These are phyloP conservation scores for Eucalyptus urophylla DNA, from an alignment of 345 rosid genomes.

Conservation along the genomic window DNA sequence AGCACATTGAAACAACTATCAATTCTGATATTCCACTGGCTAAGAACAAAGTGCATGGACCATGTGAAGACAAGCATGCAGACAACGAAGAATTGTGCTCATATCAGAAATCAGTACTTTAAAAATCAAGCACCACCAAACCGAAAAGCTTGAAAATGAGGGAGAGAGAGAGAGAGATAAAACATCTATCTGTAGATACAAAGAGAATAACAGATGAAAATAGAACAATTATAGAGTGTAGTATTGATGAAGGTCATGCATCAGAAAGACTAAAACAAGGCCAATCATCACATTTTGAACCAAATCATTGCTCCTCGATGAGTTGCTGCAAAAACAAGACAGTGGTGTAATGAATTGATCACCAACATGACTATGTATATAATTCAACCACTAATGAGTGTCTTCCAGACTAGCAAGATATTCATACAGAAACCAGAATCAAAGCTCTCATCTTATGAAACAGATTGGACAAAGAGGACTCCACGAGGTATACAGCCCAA, in stretches of 20 bases:
- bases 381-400: not conserved
- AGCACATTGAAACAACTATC: not conserved
- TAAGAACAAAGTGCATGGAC: not conserved
- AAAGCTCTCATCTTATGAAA: not conserved
- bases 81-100: not conserved
- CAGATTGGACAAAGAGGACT: not conserved
- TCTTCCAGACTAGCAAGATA: not conserved
- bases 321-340: not conserved
- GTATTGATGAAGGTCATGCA: not conserved
- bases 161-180: not conserved
- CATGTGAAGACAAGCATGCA: not conserved
- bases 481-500: not conserved
- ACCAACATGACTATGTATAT: not conserved
- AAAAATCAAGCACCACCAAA: not conserved
- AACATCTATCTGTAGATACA: not conserved
- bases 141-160: not conserved
- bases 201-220: not conserved
- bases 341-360: not conserved
- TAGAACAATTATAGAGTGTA: not conserved
- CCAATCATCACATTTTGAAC: not conserved
- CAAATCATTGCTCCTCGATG: not conserved
- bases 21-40: not conserved
- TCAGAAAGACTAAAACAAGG: not conserved
- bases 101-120: not conserved
- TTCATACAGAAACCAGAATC: not conserved